These are phyloP conservation scores for Phlebiopsis flavidoalba DNA, from an alignment of 768 basidiomycete genomes.

Conservation along the genomic window DNA sequence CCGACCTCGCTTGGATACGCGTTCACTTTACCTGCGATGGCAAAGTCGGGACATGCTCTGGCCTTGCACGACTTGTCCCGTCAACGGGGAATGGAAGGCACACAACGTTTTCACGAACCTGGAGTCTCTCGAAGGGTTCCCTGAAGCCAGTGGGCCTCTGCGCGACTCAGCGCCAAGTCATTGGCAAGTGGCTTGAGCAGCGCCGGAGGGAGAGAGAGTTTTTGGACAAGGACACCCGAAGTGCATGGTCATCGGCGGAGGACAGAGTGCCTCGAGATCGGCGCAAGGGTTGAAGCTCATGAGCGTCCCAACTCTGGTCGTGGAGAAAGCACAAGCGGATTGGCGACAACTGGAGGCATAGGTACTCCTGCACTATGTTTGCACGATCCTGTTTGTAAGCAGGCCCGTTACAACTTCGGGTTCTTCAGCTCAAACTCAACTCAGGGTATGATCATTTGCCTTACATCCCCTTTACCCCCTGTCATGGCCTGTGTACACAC, in stretches of 20 bases:
- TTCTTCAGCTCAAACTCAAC: background rate
- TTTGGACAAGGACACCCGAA: conserved; percentile 40
- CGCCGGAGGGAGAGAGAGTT: conserved; percentile 33
- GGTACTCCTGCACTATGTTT: conserved; percentile 65
- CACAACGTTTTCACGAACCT: conserved; percentile 45
- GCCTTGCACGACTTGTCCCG: conserved; percentile 42
- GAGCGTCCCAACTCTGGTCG: conserved; percentile 43
- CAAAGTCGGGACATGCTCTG: conserved; percentile 30
- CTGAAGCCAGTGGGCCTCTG: conserved; percentile 32
- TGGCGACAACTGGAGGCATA: conserved; percentile 61
- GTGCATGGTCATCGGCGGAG: conserved; percentile 51
- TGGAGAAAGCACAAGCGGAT: conserved; percentile 59
- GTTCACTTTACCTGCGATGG: conserved; percentile 39
- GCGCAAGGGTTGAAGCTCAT: conserved; percentile 56
- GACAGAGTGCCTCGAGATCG: conserved; percentile 50
- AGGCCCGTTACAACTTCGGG: background rate
- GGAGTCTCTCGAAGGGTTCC: conserved; percentile 44
- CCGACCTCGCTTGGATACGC: conserved; percentile 25
- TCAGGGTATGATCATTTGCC: conserved; percentile 44
- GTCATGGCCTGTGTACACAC: conserved; percentile 16
- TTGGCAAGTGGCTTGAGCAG: conserved; percentile 38
- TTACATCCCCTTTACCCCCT: conserved; percentile 37
- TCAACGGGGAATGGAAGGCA: conserved; percentile 41
- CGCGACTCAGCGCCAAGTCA: conserved; percentile 31
- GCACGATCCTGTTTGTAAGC: conserved; percentile 65